Evolutionary conservation across 352 stramenopile species (phyloP).

Genomic region (Hyphochytrium catenoides): DNA sequence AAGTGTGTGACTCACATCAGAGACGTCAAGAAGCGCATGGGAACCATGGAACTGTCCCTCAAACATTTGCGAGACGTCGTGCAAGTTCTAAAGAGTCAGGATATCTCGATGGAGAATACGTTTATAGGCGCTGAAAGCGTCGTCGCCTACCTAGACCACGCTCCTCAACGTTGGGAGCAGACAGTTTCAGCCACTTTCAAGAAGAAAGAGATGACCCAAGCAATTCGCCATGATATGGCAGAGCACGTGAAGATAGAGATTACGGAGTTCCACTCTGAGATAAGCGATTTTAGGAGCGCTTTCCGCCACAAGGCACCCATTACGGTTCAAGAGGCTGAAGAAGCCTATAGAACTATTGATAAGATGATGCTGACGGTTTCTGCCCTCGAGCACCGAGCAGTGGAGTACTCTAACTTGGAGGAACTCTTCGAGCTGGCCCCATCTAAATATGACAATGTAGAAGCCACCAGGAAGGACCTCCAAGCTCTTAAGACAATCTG

Average conservation of each 20-base stretch:
- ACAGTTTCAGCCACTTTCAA: conserved; percentile 78
- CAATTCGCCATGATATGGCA: conserved; percentile 62
- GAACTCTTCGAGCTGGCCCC: conserved; percentile 80
- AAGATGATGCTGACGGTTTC: conserved; percentile 44
- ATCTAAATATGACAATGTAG: conserved; percentile 50
- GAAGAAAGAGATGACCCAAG: conserved; percentile 71
- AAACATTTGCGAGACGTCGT: conserved; percentile 46
- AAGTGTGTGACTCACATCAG: conserved; percentile 62
- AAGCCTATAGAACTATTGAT: conserved; percentile 66
- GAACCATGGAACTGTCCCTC: conserved; percentile 46
- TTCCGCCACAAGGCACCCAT: conserved; percentile 34
- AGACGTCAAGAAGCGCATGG: conserved; percentile 55
- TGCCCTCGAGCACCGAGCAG: conserved; percentile 48
- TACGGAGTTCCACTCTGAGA: conserved; percentile 30
- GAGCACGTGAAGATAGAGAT: conserved; percentile 46
- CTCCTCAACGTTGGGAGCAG: conserved; percentile 64
- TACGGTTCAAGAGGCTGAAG: conserved; percentile 14
- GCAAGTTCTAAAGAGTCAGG: conserved; percentile 45
- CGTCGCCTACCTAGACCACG: conserved; percentile 56
- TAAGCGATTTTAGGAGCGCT: conserved; percentile 30
- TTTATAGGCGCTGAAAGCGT: conserved; percentile 56
- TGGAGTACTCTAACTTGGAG: conserved; percentile 64
- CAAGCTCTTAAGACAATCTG: conserved; percentile 70
- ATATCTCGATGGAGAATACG: conserved; percentile 63
- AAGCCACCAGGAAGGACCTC: conserved; percentile 51